Conservation (phyloP, 1,284 basidiomycete species). For the Puccinia polysora region DNA sequence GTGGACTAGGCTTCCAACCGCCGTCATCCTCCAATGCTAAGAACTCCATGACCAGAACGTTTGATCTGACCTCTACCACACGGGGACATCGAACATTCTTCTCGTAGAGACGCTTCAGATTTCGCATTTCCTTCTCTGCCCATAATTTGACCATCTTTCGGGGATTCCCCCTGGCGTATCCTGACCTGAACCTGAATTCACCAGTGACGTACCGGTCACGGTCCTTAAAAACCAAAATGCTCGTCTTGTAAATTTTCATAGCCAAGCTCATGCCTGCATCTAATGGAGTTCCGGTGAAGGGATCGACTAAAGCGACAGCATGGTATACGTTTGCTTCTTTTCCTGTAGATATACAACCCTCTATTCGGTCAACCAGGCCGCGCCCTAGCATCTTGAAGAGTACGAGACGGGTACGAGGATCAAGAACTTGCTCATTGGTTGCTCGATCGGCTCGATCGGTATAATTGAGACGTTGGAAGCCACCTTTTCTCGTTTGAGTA, state of each 20-base stretch:
- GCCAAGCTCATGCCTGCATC: conserved; percentile 61
- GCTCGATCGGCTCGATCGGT: conserved; percentile 93
- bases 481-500: conserved; percentile 80
- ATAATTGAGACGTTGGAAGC: conserved; percentile 72
- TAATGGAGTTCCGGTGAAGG: conserved; percentile 55
- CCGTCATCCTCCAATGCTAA: conserved; percentile 69
- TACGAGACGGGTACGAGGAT: conserved; percentile 81
- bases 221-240: conserved; percentile 94
- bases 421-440: conserved; percentile 88
- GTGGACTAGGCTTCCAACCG: conserved; percentile 54
- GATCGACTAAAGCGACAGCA: conserved; percentile 57
- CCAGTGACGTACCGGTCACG: conserved; percentile 81
- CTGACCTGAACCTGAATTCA: conserved; percentile 86
- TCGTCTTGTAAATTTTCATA: conserved; percentile 97
- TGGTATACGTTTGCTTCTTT: conserved; percentile 98
- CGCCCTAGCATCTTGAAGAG: conserved; percentile 89
- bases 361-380: conserved; percentile 76
- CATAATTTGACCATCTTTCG: conserved; percentile 98
- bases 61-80: conserved; percentile 88
- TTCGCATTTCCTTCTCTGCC: conserved; percentile 99
- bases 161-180: conserved; percentile 87
- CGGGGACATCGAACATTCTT: conserved; percentile 82
- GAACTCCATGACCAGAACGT: conserved; percentile 95
- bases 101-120: conserved; percentile 73
- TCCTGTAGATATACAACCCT: conserved; percentile 88